Evolutionary conservation across 2,329 filamentous ascomycete species (phyloP).

Genomic region (Delphinella strobiligena): DNA sequence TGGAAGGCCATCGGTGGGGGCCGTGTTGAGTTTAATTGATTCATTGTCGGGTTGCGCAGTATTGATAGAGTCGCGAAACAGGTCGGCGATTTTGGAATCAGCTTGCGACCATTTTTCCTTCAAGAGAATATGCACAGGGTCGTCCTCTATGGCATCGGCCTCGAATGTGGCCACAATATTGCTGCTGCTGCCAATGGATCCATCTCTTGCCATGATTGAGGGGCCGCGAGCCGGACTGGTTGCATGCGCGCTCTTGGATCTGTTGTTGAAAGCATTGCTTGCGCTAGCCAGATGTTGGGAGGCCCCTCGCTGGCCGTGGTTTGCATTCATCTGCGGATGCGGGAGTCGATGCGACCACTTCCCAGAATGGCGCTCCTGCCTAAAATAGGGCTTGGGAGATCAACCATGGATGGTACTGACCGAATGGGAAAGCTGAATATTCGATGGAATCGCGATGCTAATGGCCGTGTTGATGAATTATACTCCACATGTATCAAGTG

Average conservation of each 20-base stretch:
- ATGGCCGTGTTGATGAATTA: neutral
- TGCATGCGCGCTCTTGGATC: neutral
- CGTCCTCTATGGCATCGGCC: conserved; percentile 30
- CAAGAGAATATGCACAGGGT: conserved; percentile 46
- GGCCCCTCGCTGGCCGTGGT: neutral
- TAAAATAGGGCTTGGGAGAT: neutral
- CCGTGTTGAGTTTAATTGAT: conserved; percentile 2
- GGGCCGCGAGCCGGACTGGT: conserved; percentile 26
- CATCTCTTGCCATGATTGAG: conserved; percentile 33
- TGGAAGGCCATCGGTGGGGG: neutral
- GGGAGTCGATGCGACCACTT: too few species aligned
- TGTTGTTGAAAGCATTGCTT: neutral
- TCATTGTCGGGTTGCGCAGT: neutral
- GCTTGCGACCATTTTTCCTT: conserved; percentile 64
- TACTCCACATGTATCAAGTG: too few species aligned
- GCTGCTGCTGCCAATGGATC: conserved; percentile 22
- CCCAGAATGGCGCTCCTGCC: too few species aligned
- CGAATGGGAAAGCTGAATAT: neutral
- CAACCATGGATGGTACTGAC: neutral
- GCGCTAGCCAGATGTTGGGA: neutral
- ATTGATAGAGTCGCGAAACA: conserved; percentile 47
- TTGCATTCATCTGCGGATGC: neutral
- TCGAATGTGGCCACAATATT: conserved; percentile 1
- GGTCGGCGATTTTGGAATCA: conserved; percentile 61
- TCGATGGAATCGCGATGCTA: neutral